Evolutionary conservation across 1,139 yeast genomes (phyloP).

Genomic region (Geotrichum aggregatum): DNA sequence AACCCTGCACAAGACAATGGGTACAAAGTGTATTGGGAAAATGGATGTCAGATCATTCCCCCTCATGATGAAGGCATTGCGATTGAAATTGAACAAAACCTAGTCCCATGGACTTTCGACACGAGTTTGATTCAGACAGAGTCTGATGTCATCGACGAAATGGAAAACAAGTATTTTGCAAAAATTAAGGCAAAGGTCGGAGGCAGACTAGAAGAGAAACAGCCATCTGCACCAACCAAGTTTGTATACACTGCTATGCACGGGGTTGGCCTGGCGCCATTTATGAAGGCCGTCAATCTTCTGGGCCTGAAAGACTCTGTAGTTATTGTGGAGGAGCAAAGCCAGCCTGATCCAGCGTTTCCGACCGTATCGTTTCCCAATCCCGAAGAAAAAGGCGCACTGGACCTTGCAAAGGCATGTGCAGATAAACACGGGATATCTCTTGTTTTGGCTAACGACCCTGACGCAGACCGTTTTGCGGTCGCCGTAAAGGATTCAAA

Average conservation of each 20-base stretch:
- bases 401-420: conserved; percentile 59
- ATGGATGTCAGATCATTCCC: conserved; percentile 94
- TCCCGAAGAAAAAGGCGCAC: conserved; percentile 93
- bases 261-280: conserved; percentile 66
- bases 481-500: conserved; percentile 50
- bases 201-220: background rate
- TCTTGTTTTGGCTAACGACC: conserved; percentile 84
- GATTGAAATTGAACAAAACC: conserved; percentile 52
- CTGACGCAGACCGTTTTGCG: conserved; percentile 92
- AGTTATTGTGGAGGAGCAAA: conserved; percentile 56
- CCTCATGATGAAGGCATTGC: conserved; percentile 83
- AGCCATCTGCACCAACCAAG: conserved; percentile 34
- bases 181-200: conserved; percentile 22
- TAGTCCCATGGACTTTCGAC: conserved; percentile 53
- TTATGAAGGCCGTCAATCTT: conserved; percentile 32
- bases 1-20: conserved; percentile 94
- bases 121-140: conserved; percentile 16
- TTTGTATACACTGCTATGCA: conserved; percentile 93
- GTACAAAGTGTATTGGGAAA: conserved; percentile 86
- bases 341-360: conserved; percentile 74
- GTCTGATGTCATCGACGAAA: conserved; percentile 20
- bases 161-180: conserved; percentile 28
- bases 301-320: conserved; percentile 39
- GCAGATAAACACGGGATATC: conserved; percentile 47
- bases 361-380: conserved; percentile 87